These are phyloP conservation scores for Lyophyllum decastes DNA, from an alignment of 768 basidiomycete genomes.

Conservation along the genomic window DNA sequence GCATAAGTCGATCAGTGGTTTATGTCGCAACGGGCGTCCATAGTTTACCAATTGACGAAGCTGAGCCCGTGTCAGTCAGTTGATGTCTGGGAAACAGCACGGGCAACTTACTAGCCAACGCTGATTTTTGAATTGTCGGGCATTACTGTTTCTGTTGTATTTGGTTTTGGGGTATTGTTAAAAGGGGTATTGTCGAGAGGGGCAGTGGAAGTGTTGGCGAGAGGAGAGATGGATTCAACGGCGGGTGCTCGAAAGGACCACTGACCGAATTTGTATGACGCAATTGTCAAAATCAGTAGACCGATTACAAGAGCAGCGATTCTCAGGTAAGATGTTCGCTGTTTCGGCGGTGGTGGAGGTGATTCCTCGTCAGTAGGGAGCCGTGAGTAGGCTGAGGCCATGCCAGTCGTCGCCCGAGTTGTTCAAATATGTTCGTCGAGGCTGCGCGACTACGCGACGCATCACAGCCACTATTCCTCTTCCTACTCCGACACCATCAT, in stretches of 20 bases:
- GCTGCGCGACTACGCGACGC: not conserved
- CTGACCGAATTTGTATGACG: constrained; percentile 45
- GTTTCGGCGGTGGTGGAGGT: constrained; percentile 22
- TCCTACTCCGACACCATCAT: not conserved
- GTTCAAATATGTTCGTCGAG: constrained; percentile 1
- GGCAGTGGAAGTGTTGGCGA: constrained; percentile 6
- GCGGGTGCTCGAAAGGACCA: constrained; percentile 28
- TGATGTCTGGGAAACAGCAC: constrained; percentile 4
- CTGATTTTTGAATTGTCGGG: constrained; percentile 65
- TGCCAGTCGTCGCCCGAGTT: constrained; percentile 13
- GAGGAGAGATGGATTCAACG: constrained; percentile 1
- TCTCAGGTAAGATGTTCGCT: constrained; percentile 24
- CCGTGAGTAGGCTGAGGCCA: constrained; percentile 19
- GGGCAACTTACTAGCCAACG: constrained; percentile 71
- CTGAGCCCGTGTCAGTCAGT: constrained; percentile 32
- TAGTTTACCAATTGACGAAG: constrained; percentile 72
- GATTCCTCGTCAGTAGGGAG: constrained; percentile 24
- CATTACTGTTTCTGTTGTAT: constrained; percentile 19
- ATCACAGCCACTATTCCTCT: constrained; percentile 3
- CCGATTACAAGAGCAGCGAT: constrained; percentile 35
- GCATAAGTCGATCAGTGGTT: constrained; percentile 1
- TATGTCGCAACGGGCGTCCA: not conserved
- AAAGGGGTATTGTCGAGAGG: constrained; percentile 4
- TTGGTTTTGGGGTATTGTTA: constrained; percentile 2
- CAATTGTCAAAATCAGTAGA: constrained; percentile 37